phyloP scores from a whole-genome alignment of 2,329 filamentous ascomycete species.

The Cordyceps pruinosa region DNA sequence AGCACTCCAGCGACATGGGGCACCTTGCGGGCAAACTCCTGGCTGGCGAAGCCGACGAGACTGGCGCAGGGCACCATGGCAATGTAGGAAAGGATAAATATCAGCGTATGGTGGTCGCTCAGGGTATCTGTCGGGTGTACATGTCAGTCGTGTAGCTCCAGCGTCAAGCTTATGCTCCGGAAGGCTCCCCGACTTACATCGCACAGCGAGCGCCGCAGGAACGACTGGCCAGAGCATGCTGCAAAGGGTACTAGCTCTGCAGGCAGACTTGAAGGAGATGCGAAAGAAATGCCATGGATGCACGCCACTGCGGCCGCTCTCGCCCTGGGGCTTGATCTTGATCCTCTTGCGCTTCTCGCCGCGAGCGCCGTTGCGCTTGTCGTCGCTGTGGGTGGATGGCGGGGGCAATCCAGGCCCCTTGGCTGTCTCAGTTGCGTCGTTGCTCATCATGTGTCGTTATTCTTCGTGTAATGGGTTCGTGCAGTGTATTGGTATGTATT shows the following conservation, averaged over 20 bases:
- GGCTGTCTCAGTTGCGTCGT: background rate
- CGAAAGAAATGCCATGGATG: slow-evolving; percentile 36
- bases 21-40: slow-evolving; percentile 73
- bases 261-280: slow-evolving; percentile 38
- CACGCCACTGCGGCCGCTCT: slow-evolving; percentile 40
- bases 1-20: slow-evolving; percentile 65
- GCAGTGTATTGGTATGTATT: no score
- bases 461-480: background rate
- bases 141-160: slow-evolving; percentile 3
- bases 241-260: slow-evolving; percentile 37
- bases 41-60: slow-evolving; percentile 40
- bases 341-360: slow-evolving; percentile 10
- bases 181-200: slow-evolving; percentile 21
- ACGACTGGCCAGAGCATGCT: slow-evolving; percentile 46
- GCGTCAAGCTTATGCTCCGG: background rate
- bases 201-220: slow-evolving; percentile 40
- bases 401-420: slow-evolving; percentile 19
- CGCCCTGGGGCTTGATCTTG: slow-evolving; percentile 28
- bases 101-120: slow-evolving; percentile 32
- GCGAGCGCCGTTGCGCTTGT: slow-evolving; percentile 16
- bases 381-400: slow-evolving; percentile 22
- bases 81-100: slow-evolving; percentile 42
- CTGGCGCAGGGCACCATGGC: slow-evolving; percentile 47
- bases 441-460: background rate
- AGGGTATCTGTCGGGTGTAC: slow-evolving; percentile 24